These are phyloP conservation scores for Cokeromyces recurvatus DNA, from an alignment of 371 early-diverging fungal species.

Conservation along the genomic window DNA sequence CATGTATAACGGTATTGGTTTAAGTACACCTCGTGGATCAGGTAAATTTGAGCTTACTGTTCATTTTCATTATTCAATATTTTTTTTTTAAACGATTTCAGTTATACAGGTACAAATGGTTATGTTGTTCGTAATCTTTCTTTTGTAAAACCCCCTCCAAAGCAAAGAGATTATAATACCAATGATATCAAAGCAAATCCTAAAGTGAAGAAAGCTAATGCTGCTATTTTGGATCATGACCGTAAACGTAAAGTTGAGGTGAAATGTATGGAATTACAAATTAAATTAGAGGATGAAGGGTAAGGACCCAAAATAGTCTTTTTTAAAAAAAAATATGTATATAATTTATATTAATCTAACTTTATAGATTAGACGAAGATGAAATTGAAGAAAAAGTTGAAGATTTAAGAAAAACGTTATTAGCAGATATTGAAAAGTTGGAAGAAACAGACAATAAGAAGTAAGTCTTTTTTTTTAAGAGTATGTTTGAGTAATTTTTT, in stretches of 20 bases:
- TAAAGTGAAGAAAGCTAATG: slow-evolving; percentile 62
- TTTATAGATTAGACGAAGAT: slow-evolving; percentile 11
- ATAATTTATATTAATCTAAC: neutral
- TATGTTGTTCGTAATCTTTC: slow-evolving; percentile 91
- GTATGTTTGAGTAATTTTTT: too few relatives aligned
- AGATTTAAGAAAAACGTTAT: slow-evolving; percentile 27
- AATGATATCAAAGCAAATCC: slow-evolving; percentile 38
- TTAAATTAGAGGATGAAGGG: slow-evolving; percentile 81
- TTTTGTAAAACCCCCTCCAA: slow-evolving; percentile 48
- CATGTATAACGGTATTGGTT: slow-evolving; percentile 92
- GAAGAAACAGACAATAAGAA: slow-evolving; percentile 36
- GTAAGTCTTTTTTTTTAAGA: slow-evolving; percentile 22
- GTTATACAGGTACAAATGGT: slow-evolving; percentile 70
- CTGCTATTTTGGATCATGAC: slow-evolving; percentile 82
- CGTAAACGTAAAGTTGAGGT: slow-evolving; percentile 86
- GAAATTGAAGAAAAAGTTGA: slow-evolving; percentile 15
- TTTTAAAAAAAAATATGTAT: neutral
- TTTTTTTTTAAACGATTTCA: neutral
- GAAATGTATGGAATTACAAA: slow-evolving; percentile 72
- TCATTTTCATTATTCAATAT: too few relatives aligned
- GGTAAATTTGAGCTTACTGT: slow-evolving; percentile 49
- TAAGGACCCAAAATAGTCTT: slow-evolving; percentile 19
- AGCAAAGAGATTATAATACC: slow-evolving; percentile 21
- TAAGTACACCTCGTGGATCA: slow-evolving; percentile 88
- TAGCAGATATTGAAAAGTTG: slow-evolving; percentile 48